These are phyloP conservation scores for Echinosophora koreensis DNA, from an alignment of 306 rosid species.

Conservation along the genomic window DNA sequence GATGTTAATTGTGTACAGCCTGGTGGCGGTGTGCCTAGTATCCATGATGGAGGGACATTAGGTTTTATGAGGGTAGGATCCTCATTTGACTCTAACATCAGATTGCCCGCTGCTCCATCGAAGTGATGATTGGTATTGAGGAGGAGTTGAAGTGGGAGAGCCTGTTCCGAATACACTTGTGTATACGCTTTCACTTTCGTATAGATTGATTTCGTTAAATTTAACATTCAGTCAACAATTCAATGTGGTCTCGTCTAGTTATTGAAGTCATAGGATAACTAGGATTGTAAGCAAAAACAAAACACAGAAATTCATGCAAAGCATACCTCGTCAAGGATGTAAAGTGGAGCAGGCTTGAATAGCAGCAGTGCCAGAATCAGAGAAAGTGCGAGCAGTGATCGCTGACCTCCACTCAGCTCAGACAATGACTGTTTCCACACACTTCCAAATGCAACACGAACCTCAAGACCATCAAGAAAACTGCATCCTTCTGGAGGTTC, in stretches of 20 bases:
- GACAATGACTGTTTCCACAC: slow-evolving; percentile 99
- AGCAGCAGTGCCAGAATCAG: slow-evolving; percentile 94
- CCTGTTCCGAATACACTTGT: too few relatives aligned
- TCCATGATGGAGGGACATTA: too few relatives aligned
- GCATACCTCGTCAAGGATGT: slow-evolving; percentile 92
- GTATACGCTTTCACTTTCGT: too few relatives aligned
- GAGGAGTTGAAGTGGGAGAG: too few relatives aligned
- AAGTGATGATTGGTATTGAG: too few relatives aligned
- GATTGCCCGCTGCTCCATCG: too few relatives aligned
- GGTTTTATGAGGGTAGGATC: too few relatives aligned
- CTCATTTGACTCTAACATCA: too few relatives aligned
- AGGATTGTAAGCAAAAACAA: neutral
- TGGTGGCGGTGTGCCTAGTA: too few relatives aligned
- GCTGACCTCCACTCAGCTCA: slow-evolving; percentile 97
- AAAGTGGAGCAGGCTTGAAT: slow-evolving; percentile 97
- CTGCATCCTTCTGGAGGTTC: slow-evolving; percentile 96
- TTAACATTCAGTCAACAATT: neutral
- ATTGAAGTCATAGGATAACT: neutral
- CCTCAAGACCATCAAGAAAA: slow-evolving; percentile 98
- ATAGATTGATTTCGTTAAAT: too few relatives aligned
- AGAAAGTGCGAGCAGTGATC: slow-evolving; percentile 96
- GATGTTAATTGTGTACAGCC: too few relatives aligned
- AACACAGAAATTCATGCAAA: slow-evolving; percentile 29
- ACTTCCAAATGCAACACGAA: slow-evolving; percentile 94
- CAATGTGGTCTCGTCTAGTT: slow-evolving; percentile 5